Conservation (phyloP, 2,329 filamentous ascomycete species). For the Hysterium pulicare region DNA sequence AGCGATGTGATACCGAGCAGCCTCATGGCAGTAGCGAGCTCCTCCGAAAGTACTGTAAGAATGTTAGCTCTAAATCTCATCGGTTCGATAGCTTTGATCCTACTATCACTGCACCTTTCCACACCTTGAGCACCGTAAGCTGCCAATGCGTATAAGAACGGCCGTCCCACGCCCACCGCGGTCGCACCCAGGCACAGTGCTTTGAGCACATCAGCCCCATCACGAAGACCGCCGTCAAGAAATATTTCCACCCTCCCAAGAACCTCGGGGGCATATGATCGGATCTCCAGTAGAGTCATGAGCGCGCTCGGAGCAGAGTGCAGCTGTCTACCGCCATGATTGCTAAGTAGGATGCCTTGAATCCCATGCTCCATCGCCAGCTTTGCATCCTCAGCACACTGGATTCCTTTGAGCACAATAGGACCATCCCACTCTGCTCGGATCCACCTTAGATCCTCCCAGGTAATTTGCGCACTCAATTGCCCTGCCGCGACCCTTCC, state of each 20-base stretch:
- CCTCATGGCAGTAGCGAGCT: constrained; percentile 64
- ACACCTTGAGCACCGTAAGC: constrained; percentile 37
- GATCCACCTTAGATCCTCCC: constrained; percentile 47
- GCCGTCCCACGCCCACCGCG: constrained; percentile 37
- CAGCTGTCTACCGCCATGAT: constrained; percentile 54
- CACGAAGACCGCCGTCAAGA: constrained; percentile 36
- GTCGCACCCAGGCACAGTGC: constrained; percentile 39
- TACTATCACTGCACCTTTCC: constrained; percentile 35
- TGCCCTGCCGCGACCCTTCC: constrained; percentile 39
- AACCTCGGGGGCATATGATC: constrained; percentile 34
- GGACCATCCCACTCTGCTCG: constrained; percentile 38
- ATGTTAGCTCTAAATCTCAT: constrained; percentile 7
- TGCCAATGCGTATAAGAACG: constrained; percentile 37
- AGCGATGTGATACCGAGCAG: constrained; percentile 62
- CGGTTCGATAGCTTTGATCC: constrained; percentile 12
- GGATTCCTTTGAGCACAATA: constrained; percentile 47
- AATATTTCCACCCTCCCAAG: constrained; percentile 36
- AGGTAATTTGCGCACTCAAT: constrained; percentile 47
- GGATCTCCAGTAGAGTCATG: constrained; percentile 38
- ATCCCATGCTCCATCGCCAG: constrained; percentile 44
- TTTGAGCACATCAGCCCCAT: constrained; percentile 39
- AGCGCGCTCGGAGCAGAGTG: constrained; percentile 41
- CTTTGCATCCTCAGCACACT: constrained; percentile 44
- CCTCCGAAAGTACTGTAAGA: constrained; percentile 51
- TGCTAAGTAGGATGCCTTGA: constrained; percentile 49